Conservation (phyloP, 768 basidiomycete genomes). For the Boletus vinaceobasis region DNA sequence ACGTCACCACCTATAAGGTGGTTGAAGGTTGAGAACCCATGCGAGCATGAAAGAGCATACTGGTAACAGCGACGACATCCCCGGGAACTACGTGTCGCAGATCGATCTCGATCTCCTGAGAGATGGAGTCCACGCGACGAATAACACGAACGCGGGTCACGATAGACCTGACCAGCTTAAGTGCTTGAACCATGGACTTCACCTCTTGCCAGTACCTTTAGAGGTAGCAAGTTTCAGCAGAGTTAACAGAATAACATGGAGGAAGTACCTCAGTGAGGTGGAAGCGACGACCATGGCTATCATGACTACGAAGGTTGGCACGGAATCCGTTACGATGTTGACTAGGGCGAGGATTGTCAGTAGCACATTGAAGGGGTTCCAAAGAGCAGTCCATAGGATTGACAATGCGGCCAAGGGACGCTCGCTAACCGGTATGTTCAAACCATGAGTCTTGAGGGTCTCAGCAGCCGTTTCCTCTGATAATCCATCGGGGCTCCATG, state of each 20-base stretch:
- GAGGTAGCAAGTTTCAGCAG: not conserved
- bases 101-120: slow-evolving; percentile 31
- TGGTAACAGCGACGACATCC: slow-evolving; percentile 30
- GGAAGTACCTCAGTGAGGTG: slow-evolving; percentile 27
- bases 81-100: slow-evolving; percentile 32
- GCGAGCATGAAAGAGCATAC: slow-evolving; percentile 10
- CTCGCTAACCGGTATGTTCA: slow-evolving; percentile 29
- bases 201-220: slow-evolving; percentile 33
- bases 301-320: slow-evolving; percentile 34
- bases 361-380: slow-evolving; percentile 35
- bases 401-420: slow-evolving; percentile 29
- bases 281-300: slow-evolving; percentile 36
- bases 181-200: slow-evolving; percentile 34
- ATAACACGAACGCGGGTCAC: slow-evolving; percentile 32
- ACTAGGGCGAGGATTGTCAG: slow-evolving; percentile 30
- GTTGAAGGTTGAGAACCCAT: not conserved
- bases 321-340: slow-evolving; percentile 32
- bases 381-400: slow-evolving; percentile 32
- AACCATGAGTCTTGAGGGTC: slow-evolving; percentile 22
- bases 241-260: not conserved
- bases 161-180: slow-evolving; percentile 33
- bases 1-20: slow-evolving; percentile 29
- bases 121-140: slow-evolving; percentile 20
- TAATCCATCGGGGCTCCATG: slow-evolving; percentile 25
- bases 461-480: slow-evolving; percentile 17